Evolutionary conservation across 768 basidiomycete genomes (phyloP), one percentile per base, ranked within the genome.

Genomic region (Trametes cingulata): DNA sequence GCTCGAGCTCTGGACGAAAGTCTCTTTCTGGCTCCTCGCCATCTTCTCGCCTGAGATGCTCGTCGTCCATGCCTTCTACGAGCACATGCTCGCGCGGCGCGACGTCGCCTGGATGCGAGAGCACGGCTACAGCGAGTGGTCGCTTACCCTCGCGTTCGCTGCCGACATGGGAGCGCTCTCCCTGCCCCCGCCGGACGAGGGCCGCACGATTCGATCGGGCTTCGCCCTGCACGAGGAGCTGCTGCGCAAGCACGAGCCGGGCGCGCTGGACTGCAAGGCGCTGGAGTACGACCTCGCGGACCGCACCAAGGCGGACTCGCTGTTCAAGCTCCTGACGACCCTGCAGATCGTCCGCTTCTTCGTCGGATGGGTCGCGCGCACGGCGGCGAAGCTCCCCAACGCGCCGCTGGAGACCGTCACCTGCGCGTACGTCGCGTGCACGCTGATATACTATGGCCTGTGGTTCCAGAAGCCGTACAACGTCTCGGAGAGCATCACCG

Each of bases 1-100:
- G 62, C 57, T 63, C 52, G 62, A 63, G 52, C 53, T 63, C 17
- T 63, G 62, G 62, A 29, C 47, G 22, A 63, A 63, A 57, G 49
- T 50, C 33, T 37, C 52, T n/a, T 63, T 63, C 62, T 63, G 62
- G 62, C 53, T 63, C 8, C 57, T 63, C 47, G 62, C 52, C 36
- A 36, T 63, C 22, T 59, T 63, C 52, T 58, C 62, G 14, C 62
- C 62, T 12, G 62, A 63, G 57, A 63, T 63, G 62, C 62, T 63
- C 57, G 62, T 63, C 27, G 57, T 63, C 6, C 62, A 63, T 47
- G 62, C 57, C 33, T 63, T 58, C 52, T 63, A 58, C 43, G 62
- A 63, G 62, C 47, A 55, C 37, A 47, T 63, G 41, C 40, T 63
- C 52, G 62, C 62, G 19, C 37, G 52, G 33, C 62, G 62, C 47